Conservation (phyloP, 441 rosid species). For the Gossypium trilobum region DNA sequence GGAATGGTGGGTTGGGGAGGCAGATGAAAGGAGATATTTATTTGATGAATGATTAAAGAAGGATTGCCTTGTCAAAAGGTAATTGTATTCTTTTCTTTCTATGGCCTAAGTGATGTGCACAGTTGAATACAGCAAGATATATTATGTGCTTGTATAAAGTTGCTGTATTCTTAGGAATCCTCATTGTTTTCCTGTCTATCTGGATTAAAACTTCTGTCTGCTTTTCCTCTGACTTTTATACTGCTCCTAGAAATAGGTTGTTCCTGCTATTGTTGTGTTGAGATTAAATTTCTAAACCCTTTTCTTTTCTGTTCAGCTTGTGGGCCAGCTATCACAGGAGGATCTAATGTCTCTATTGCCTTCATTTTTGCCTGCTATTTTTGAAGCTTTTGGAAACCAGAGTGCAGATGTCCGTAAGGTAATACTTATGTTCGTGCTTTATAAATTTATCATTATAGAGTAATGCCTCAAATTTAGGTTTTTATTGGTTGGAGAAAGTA, state of each 20-base stretch:
- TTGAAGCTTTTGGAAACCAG: conserved; percentile 93
- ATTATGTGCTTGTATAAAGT: conserved; percentile 1
- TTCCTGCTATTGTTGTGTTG: neutral
- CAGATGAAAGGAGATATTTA: neutral
- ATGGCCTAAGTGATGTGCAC: neutral
- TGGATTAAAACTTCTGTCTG: neutral
- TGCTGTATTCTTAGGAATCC: neutral
- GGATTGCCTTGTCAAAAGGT: neutral
- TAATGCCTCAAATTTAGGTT: neutral
- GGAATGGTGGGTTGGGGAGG: too few relatives aligned
- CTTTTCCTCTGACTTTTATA: neutral
- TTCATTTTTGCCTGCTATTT: conserved; percentile 81
- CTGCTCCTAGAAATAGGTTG: neutral
- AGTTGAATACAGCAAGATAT: neutral
- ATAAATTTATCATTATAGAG: neutral
- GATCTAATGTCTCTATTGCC: conserved; percentile 72
- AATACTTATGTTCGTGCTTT: conserved; percentile 7
- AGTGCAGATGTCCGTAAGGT: conserved; percentile 99
- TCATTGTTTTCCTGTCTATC: neutral
- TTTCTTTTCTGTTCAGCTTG: conserved; percentile 49
- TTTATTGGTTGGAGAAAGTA: neutral
- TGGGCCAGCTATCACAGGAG: conserved; percentile 81
- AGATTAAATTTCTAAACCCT: neutral
- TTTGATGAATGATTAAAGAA: neutral
- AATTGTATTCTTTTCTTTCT: neutral